Percentiles rank a stretch among this genome's conserved stretches.
These are phyloP conservation scores for Lactarius evosmus DNA, from an alignment of 768 basidiomycete species.

Conservation along the genomic window DNA sequence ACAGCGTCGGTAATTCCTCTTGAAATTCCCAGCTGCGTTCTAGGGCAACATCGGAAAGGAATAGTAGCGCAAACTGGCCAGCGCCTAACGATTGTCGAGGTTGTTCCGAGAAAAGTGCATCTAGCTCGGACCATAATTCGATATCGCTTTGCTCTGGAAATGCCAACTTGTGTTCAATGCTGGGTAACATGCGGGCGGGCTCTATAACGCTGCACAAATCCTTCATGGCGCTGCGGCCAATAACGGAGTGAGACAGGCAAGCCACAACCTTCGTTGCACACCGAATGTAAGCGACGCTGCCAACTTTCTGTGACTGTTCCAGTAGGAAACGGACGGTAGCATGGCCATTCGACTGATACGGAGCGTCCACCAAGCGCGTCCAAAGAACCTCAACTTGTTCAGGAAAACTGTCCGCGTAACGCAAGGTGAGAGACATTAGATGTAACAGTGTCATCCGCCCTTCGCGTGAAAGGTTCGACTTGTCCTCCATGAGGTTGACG, in stretches of 20 bases:
- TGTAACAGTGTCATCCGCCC: conserved; percentile 71
- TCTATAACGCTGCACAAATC: conserved; percentile 85
- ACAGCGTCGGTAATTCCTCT: conserved; percentile 64
- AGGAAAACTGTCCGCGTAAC: conserved; percentile 68
- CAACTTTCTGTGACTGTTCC: conserved; percentile 83
- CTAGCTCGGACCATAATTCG: conserved; percentile 77
- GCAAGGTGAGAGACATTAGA: conserved; percentile 76
- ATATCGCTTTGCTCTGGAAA: conserved; percentile 61
- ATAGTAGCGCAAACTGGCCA: conserved; percentile 86
- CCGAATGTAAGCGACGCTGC: conserved; percentile 70
- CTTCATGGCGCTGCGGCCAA: conserved; percentile 70
- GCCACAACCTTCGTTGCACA: conserved; percentile 82
- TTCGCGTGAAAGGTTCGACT: conserved; percentile 51
- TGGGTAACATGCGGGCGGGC: conserved; percentile 79
- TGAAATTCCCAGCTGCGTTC: conserved; percentile 75
- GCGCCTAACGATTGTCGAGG: conserved; percentile 70
- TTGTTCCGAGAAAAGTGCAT: conserved; percentile 68
- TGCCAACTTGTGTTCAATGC: conserved; percentile 66
- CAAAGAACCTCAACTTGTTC: conserved; percentile 81
- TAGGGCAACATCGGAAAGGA: conserved; percentile 71
- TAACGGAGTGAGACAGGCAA: conserved; percentile 73
- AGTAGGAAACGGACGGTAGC: conserved; percentile 80
- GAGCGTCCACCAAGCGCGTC: conserved; percentile 70
- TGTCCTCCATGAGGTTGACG: conserved; percentile 67
- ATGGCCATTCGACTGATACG: conserved; percentile 69